A percentile compares a stretch with the other conserved stretches of the same genome.
Evolutionary conservation across 106 monocot genomes (phyloP).

Genomic region (Ottelia alismoides): DNA sequence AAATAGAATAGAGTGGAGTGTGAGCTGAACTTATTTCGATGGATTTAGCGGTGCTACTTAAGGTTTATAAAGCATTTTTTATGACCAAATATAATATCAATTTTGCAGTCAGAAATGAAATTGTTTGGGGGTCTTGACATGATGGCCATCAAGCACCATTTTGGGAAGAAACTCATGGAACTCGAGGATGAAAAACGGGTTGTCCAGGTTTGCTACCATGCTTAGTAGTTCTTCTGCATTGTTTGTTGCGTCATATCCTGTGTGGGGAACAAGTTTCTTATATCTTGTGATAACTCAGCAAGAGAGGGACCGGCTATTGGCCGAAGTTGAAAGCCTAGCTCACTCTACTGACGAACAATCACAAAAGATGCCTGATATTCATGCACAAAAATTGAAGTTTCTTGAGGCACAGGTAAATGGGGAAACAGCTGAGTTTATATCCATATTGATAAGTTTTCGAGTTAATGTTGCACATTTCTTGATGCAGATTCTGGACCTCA

Average conservation of each 20-base stretch:
- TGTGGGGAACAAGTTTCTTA: not conserved
- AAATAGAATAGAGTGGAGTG: too few relatives aligned
- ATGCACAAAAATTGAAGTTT: slow-evolving; percentile 74
- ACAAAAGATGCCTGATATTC: slow-evolving; percentile 59
- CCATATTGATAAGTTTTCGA: not conserved
- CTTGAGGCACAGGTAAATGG: slow-evolving; percentile 84
- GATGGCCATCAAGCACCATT: slow-evolving; percentile 82
- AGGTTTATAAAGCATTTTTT: too few relatives aligned
- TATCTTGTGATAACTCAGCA: slow-evolving; percentile 38
- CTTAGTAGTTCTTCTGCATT: not conserved
- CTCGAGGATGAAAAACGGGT: slow-evolving; percentile 87
- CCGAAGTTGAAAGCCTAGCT: slow-evolving; percentile 82
- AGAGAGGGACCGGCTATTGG: slow-evolving; percentile 73
- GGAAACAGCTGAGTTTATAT: not conserved
- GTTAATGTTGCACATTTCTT: not conserved
- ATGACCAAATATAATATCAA: too few relatives aligned
- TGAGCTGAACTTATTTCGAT: too few relatives aligned
- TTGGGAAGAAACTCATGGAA: slow-evolving; percentile 92
- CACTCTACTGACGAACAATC: slow-evolving; percentile 40
- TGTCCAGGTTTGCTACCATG: slow-evolving; percentile 44
- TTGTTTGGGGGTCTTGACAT: slow-evolving; percentile 64
- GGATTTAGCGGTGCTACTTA: too few relatives aligned
- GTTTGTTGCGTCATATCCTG: not conserved
- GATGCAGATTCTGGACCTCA: slow-evolving; percentile 76
- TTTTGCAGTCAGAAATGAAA: slow-evolving; percentile 97